Evolutionary conservation across 2,329 filamentous ascomycete species (phyloP).

Genomic region (Pyrenophora teres): DNA sequence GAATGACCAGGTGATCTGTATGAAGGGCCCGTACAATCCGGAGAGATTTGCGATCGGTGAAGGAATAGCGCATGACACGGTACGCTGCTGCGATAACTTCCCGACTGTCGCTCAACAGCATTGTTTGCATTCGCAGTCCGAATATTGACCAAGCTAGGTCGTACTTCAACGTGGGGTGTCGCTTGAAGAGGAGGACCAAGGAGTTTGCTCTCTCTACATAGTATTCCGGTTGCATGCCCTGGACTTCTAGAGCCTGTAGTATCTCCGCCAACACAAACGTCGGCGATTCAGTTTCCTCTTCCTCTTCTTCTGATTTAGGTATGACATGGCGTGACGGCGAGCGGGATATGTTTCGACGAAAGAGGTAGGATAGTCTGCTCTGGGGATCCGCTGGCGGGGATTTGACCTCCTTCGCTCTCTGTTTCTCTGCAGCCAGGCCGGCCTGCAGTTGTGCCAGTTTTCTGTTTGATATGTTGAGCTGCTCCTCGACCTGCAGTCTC

Average conservation of each 20-base stretch:
- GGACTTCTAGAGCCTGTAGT: constrained; percentile 83
- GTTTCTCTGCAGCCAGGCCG: constrained; percentile 64
- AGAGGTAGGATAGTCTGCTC: constrained; percentile 62
- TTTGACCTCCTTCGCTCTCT: constrained; percentile 61
- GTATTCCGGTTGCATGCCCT: constrained; percentile 88
- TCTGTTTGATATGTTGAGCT: constrained; percentile 85
- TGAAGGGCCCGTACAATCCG: constrained; percentile 86
- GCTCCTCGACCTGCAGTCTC: constrained; percentile 67
- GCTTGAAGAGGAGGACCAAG: constrained; percentile 94
- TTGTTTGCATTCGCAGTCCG: constrained; percentile 88
- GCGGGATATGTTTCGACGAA: constrained; percentile 60
- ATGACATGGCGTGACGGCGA: constrained; percentile 54
- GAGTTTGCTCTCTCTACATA: constrained; percentile 92
- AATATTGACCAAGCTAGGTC: constrained; percentile 96
- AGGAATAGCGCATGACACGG: constrained; percentile 88
- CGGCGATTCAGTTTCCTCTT: constrained; percentile 77
- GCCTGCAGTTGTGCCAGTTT: constrained; percentile 65
- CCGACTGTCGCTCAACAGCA: constrained; percentile 92
- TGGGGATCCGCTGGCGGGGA: constrained; percentile 52
- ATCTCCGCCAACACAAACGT: constrained; percentile 90
- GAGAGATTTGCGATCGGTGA: constrained; percentile 87
- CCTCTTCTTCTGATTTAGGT: constrained; percentile 66
- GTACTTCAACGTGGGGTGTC: constrained; percentile 91
- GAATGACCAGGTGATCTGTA: constrained; percentile 88
- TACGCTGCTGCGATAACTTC: constrained; percentile 96